phyloP scores from a whole-genome alignment of 345 rosid genomes.

The Populus nigra region DNA sequence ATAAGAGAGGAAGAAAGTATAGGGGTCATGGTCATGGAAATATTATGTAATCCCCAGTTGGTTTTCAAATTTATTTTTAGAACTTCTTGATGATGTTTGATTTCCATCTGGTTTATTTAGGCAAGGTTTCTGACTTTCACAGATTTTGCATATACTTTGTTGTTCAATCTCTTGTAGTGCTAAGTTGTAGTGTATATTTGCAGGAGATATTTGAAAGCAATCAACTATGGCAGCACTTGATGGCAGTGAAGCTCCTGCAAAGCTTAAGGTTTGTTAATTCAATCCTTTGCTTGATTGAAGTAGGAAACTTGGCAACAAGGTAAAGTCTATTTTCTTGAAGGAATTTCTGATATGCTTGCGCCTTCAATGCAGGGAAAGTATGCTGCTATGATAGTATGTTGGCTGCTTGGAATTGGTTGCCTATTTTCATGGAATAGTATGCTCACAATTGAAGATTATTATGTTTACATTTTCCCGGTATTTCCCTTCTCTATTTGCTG shows the following conservation, averaged over 20 bases:
- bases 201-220: slow-evolving; percentile 12
- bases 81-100: background rate
- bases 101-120: background rate
- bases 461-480: slow-evolving; percentile 64
- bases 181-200: slow-evolving; percentile 5
- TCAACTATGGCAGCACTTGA: slow-evolving; percentile 24
- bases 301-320: background rate
- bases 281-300: background rate
- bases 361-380: slow-evolving; percentile 50
- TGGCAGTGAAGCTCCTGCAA: slow-evolving; percentile 15
- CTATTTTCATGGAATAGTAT: slow-evolving; percentile 84
- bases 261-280: slow-evolving; percentile 34
- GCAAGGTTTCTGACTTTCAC: background rate
- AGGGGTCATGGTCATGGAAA: background rate
- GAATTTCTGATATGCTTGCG: background rate
- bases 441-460: slow-evolving; percentile 75
- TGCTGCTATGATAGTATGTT: slow-evolving; percentile 63
- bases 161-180: background rate
- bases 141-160: background rate
- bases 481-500: background rate
- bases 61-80: background rate
- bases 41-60: background rate
- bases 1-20: background rate
- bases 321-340: background rate
- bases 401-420: slow-evolving; percentile 77